Evolutionary conservation across 2,329 filamentous ascomycete genomes (phyloP).

Genomic region (Aspergillus sp.): DNA sequence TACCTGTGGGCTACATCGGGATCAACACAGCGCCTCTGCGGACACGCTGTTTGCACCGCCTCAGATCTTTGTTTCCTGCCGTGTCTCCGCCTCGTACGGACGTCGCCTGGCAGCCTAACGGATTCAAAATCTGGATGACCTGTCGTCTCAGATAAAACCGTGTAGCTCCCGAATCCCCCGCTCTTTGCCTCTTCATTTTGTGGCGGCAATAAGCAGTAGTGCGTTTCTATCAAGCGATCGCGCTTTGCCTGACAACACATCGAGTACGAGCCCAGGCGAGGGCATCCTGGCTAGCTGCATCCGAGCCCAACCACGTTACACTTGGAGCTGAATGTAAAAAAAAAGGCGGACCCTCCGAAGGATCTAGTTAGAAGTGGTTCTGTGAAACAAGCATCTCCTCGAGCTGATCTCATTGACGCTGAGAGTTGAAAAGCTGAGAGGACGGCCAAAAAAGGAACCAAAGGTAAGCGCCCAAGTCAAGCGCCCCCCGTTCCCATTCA

Average conservation of each 20-base stretch:
- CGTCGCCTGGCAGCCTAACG: constrained; percentile 26
- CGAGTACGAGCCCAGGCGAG: constrained; percentile 34
- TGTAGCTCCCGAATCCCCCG: constrained; percentile 18
- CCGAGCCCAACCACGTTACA: constrained; percentile 48
- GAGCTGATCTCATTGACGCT: constrained; percentile 15
- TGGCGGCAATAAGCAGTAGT: constrained; percentile 29
- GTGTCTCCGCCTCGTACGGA: constrained; percentile 19
- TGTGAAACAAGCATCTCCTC: constrained; percentile 21
- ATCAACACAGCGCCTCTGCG: constrained; percentile 15
- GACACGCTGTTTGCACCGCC: constrained; percentile 30
- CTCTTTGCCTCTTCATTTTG: constrained; percentile 15
- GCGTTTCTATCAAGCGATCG: constrained; percentile 29
- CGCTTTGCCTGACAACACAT: constrained; percentile 44
- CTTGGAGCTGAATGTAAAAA: constrained; percentile 28
- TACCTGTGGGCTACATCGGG: constrained; percentile 14
- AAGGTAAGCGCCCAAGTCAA: constrained; percentile 34
- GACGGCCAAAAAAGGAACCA: constrained; percentile 21
- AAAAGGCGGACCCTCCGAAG: constrained; percentile 31
- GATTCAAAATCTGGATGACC: constrained; percentile 19
- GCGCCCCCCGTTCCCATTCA: constrained; percentile 20
- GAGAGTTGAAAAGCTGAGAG: constrained; percentile 15
- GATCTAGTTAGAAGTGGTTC: constrained; percentile 23
- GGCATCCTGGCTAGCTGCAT: constrained; percentile 42
- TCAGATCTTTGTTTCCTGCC: constrained; percentile 21
- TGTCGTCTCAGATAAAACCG: constrained; percentile 20